These are phyloP conservation scores for Ophiostoma sp. DNA, from an alignment of 2,329 filamentous ascomycete genomes.

Conservation along the genomic window DNA sequence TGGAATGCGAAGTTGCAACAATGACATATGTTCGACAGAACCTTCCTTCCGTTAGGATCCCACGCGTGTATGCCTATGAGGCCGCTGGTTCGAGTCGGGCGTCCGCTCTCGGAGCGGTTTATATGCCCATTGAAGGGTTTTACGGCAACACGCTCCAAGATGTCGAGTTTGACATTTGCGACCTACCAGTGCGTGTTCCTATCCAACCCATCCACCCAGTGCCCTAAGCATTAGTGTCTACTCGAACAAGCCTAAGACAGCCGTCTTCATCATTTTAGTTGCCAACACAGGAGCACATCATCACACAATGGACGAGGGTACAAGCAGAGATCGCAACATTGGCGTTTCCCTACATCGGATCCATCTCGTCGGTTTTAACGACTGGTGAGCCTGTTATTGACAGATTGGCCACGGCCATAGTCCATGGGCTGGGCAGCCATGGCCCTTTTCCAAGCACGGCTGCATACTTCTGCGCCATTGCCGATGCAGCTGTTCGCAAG, in stretches of 20 bases:
- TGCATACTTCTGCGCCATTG: neutral
- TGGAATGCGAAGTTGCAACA: neutral
- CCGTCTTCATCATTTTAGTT: neutral
- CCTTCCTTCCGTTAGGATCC: neutral
- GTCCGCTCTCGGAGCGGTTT: neutral
- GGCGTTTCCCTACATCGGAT: neutral
- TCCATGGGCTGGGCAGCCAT: neutral
- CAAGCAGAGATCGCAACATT: neutral
- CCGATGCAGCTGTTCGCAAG: neutral
- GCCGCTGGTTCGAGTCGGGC: neutral
- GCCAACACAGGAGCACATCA: neutral
- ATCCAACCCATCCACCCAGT: neutral
- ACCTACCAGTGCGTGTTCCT: neutral
- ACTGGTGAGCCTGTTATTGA: neutral
- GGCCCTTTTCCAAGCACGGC: neutral
- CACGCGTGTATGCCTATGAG: neutral
- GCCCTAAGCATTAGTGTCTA: too few relatives aligned
- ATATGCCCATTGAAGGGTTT: neutral
- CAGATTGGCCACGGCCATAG: neutral
- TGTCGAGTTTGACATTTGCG: neutral
- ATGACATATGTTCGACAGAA: neutral
- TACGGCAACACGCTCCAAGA: neutral
- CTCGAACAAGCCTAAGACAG: too few relatives aligned
- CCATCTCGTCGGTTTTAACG: neutral
- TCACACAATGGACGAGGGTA: neutral